phyloP scores from a whole-genome alignment of 2,329 filamentous ascomycete species.

The Penicillium janthinellum region DNA sequence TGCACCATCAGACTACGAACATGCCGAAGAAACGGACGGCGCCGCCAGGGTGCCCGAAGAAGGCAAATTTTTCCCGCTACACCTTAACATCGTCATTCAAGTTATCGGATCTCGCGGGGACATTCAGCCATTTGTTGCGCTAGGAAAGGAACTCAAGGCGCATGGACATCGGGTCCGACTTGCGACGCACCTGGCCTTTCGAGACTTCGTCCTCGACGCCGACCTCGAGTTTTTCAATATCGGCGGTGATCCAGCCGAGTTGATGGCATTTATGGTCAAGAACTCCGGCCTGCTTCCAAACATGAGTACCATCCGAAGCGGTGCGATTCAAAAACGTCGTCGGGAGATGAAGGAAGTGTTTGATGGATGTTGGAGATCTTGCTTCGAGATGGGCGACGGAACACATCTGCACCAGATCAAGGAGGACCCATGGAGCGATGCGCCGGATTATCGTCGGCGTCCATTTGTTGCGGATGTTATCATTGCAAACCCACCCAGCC shows the following conservation, averaged over 20 bases:
- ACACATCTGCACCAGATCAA: constrained; percentile 53
- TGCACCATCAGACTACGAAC: constrained; percentile 16
- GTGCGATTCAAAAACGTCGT: constrained; percentile 74
- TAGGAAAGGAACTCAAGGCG: constrained; percentile 66
- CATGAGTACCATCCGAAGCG: constrained; percentile 72
- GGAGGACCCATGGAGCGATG: constrained; percentile 46
- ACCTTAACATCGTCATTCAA: constrained; percentile 68
- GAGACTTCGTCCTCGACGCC: constrained; percentile 68
- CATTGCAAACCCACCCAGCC: constrained; percentile 79
- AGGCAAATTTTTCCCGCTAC: constrained; percentile 20
- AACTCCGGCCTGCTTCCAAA: constrained; percentile 83
- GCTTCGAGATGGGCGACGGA: constrained; percentile 76
- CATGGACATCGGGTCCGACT: constrained; percentile 74
- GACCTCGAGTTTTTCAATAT: constrained; percentile 76
- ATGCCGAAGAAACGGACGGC: background rate
- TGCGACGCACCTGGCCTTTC: constrained; percentile 71
- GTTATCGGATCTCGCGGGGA: constrained; percentile 75
- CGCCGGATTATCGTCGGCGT: constrained; percentile 46
- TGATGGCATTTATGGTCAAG: constrained; percentile 91
- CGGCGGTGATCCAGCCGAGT: constrained; percentile 70
- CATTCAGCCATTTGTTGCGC: constrained; percentile 73
- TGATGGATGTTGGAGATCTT: constrained; percentile 84
- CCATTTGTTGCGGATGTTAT: constrained; percentile 89
- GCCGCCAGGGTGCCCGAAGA: constrained; percentile 2
- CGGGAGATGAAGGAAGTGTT: constrained; percentile 78